Base-by-base conservation (phyloP, 148 eudicot genomes). In the Beta vulgaris region DNA sequence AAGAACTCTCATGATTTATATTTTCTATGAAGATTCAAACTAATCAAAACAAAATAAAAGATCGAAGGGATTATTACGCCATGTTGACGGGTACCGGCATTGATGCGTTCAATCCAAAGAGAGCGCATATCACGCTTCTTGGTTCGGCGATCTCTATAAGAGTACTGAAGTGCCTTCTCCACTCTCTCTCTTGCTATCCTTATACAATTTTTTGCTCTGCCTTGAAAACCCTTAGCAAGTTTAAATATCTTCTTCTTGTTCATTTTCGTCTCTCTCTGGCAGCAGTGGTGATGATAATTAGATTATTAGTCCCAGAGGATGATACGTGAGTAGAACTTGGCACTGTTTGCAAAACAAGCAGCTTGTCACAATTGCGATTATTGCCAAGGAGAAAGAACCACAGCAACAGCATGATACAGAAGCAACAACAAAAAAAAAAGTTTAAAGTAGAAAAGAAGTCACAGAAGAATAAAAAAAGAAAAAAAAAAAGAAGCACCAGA, bases 81-180 rank as follows among this genome's bases (percentile, higher is more conserved):
- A 49, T 94, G 89, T 77, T 87, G 88, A 54, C 98, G 93, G 60
- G 91, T 48, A 73, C 96, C 98, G 53, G 97, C 98, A 78, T 91
- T 91, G 77, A 94, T 94, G 69, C 97, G 95, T 73, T 93, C 93
- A 48, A 93, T 91, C 97, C 97, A 91, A 51, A 93, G 93, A 6
- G 89, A 84, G 39, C 98, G 88, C 98, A 93, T 94, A 49, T 94
- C 98, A 4, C 98, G 95, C 91, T 94, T 94, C 90, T 94, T 94
- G 80, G 77, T 90, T 70, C 98, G 95, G 78, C 98, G 96, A 51
- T 91, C 98, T 74, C 98, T 79, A 78, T 94, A 94, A 0, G 96
- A 87, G 74, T 94, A 90, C 80, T 94, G 98, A 68, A 91, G 97
- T 0, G 97, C 98, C 71, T 94, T 94, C 81, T 93, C 98, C 23